Evolutionary conservation across 1,139 yeast species (phyloP).

Genomic region (Blastobotrys raffinosifermentans): DNA sequence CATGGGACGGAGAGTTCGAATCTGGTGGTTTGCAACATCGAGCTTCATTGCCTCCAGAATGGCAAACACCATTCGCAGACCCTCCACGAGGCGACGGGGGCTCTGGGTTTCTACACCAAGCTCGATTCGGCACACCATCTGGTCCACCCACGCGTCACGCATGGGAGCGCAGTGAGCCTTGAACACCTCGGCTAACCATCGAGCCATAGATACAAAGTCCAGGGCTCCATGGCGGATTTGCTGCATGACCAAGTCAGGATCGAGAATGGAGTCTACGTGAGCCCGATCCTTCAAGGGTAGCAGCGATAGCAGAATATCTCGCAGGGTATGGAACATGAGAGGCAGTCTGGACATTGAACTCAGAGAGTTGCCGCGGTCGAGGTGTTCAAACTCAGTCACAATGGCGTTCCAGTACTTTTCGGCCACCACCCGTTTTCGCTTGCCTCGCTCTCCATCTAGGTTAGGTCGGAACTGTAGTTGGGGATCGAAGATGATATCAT

Average conservation of each 20-base stretch:
- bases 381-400: slow-evolving; percentile 47
- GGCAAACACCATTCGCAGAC: slow-evolving; percentile 71
- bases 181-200: slow-evolving; percentile 65
- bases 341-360: slow-evolving; percentile 45
- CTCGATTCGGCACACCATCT: slow-evolving; percentile 66
- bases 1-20: slow-evolving; percentile 76
- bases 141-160: slow-evolving; percentile 87
- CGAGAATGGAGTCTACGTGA: slow-evolving; percentile 67
- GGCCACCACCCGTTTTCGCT: slow-evolving; percentile 65
- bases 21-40: slow-evolving; percentile 93
- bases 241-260: slow-evolving; percentile 69
- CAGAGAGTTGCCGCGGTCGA: slow-evolving; percentile 10
- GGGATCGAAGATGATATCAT: slow-evolving; percentile 89
- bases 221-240: slow-evolving; percentile 64
- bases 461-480: slow-evolving; percentile 89
- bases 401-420: slow-evolving; percentile 83
- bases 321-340: slow-evolving; percentile 63
- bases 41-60: slow-evolving; percentile 93
- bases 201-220: slow-evolving; percentile 63
- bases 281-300: slow-evolving; percentile 74
- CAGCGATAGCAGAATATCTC: slow-evolving; percentile 68
- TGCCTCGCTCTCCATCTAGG: slow-evolving; percentile 84
- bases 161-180: slow-evolving; percentile 91
- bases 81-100: slow-evolving; percentile 60
- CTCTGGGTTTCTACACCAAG: slow-evolving; percentile 53